Base-by-base conservation (phyloP, 768 basidiomycete species). In the Rhodosporidiobolus sp. region DNA sequence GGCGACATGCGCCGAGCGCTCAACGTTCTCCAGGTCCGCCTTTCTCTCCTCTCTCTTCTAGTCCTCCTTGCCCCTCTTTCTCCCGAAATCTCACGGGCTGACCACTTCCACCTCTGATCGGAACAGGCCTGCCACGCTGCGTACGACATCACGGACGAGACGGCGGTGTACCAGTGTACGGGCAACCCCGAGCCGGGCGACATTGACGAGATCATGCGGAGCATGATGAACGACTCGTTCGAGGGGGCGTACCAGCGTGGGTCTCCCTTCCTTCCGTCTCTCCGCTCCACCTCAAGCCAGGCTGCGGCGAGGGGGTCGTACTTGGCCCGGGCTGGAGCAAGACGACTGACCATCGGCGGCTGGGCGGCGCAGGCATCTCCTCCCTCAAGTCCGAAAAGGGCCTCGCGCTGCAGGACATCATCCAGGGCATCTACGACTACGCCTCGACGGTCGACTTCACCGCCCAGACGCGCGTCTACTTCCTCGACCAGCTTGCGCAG, bases 1-100 rank as follows among this genome's bases (percentile, higher is more conserved):
- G 96, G 96, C 45, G 96, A 99, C 81, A 99, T 99, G 96, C 88
- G 96, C 70, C 84, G 96, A 70, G 96, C 94, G 3, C 84, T 99
- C 26, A 98, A 96, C 79, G 90, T 99, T 38, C 84, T 99, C 28
- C 96, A 99, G 83, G 83, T 54, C 24, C 22, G 10, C 20, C 54
- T 32, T 53, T 30, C 35, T 19, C 32, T 3, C 32, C 17, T 28
- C 26, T 24, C 2, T 32, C 24, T 17, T 53, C 9, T 7, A 26
- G 28, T 2, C 34, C 34, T 3, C 49, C 22, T 9, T 32, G 10
- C 10, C 22, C 35, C 53, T 20, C 24, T 52, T 22, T 53, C 32
- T 59, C 32, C 38, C 58, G 35, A 67, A 24, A 16, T 22, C 50
- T 2, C 38, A 49, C 30, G 22, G 38, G 24, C 20, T 14, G 7